Evolutionary conservation across 1,284 basidiomycete genomes (phyloP).

Genomic region (Irpex lacteus): DNA sequence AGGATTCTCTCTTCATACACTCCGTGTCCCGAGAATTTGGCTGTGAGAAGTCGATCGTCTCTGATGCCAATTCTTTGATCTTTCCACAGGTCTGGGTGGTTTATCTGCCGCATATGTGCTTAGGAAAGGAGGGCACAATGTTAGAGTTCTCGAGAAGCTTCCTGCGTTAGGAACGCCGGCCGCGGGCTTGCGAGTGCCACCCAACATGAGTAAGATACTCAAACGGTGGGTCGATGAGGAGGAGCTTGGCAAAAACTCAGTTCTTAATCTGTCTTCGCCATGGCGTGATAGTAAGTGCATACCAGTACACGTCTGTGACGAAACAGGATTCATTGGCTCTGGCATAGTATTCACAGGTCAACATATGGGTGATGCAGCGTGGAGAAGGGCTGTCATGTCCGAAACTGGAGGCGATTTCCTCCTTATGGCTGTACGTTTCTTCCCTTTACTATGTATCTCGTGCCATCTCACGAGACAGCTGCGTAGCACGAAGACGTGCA

Average conservation of each 20-base stretch:
- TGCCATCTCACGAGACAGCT: constrained; percentile 9
- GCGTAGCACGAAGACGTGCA: constrained; percentile 35
- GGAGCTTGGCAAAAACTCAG: constrained; percentile 30
- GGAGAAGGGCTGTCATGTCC: constrained; percentile 49
- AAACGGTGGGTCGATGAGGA: constrained; percentile 47
- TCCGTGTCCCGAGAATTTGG: not conserved
- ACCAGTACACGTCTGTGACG: no score
- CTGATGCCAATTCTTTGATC: not conserved
- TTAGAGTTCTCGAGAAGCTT: constrained; percentile 46
- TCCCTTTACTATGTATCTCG: constrained; percentile 2
- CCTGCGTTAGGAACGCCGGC: constrained; percentile 28
- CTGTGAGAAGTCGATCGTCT: not conserved
- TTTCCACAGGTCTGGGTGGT: constrained; percentile 35
- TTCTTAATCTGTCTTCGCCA: constrained; percentile 26
- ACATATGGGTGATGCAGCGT: constrained; percentile 42
- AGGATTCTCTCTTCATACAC: not conserved
- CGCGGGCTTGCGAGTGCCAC: constrained; percentile 47
- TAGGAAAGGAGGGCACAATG: constrained; percentile 45
- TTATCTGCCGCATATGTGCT: constrained; percentile 52
- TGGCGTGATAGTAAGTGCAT: constrained; percentile 27
- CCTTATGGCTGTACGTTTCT: constrained; percentile 40
- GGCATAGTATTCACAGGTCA: constrained; percentile 38
- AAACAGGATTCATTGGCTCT: not conserved
- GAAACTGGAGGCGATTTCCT: constrained; percentile 54
- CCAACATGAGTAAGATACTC: constrained; percentile 51